Evolutionary conservation across 2,329 filamentous ascomycete genomes (phyloP).

Genomic region (Cladophialophora exuberans): DNA sequence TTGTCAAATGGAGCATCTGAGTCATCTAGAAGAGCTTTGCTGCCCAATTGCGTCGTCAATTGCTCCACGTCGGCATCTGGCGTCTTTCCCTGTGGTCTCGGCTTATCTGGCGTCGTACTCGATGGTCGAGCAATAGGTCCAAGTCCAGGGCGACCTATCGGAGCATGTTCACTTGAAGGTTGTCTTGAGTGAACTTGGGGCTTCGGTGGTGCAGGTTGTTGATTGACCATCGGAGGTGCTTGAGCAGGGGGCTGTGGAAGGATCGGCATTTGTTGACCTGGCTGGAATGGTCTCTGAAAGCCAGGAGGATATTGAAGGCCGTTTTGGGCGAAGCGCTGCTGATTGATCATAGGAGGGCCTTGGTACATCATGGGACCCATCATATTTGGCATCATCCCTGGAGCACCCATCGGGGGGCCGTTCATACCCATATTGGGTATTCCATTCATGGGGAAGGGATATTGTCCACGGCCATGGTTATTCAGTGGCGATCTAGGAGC

Average conservation of each 20-base stretch:
- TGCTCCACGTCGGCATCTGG: slow-evolving; percentile 67
- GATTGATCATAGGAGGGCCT: slow-evolving; percentile 53
- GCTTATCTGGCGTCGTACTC: slow-evolving; percentile 64
- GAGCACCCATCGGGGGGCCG: slow-evolving; percentile 58
- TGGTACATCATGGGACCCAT: slow-evolving; percentile 58
- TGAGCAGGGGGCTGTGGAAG: slow-evolving; percentile 45
- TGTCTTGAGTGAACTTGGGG: slow-evolving; percentile 72
- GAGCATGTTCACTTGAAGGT: slow-evolving; percentile 70
- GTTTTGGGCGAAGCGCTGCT: slow-evolving; percentile 58
- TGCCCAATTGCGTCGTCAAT: slow-evolving; percentile 79
- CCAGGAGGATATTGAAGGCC: slow-evolving; percentile 60
- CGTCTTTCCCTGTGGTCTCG: slow-evolving; percentile 44
- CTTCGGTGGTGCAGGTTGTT: slow-evolving; percentile 39
- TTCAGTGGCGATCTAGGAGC: slow-evolving; percentile 68
- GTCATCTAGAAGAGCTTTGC: slow-evolving; percentile 79
- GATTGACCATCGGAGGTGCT: slow-evolving; percentile 39
- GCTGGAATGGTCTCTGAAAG: slow-evolving; percentile 63
- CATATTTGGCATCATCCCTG: slow-evolving; percentile 58
- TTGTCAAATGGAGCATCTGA: slow-evolving; percentile 66
- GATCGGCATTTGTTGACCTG: slow-evolving; percentile 55
- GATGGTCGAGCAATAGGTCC: slow-evolving; percentile 81
- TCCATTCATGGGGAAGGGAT: slow-evolving; percentile 52
- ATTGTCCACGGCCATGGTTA: slow-evolving; percentile 63
- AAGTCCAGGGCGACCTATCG: slow-evolving; percentile 71
- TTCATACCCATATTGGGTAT: slow-evolving; percentile 62